Evolutionary conservation across 2,329 filamentous ascomycete species (phyloP), one percentile per base, ranked within the genome.

Genomic region (Blastomyces gilchristii): DNA sequence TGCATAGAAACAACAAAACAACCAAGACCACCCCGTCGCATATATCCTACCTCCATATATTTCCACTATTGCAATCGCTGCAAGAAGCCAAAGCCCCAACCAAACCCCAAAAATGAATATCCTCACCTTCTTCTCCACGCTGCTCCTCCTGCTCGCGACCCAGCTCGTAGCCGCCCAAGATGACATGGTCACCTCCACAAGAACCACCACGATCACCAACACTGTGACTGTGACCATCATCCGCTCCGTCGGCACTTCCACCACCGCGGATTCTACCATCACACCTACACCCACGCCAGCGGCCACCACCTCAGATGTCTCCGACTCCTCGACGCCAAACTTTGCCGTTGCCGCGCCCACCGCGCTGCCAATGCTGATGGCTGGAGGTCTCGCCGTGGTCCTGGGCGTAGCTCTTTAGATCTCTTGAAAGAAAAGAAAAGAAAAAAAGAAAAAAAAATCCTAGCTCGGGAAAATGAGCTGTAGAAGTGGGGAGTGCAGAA

Each of bases 141-240:
- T 77, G 67, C 71, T 73, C 68, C 66, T 77, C 53, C 58, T 66
- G 58, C 69, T 71, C 25, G 73, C 69, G 53, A 67, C 70, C 63
- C 72, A 72, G 63, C 63, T 73, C n/a, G 68, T 69, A 57, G 69
- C 69, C 60, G 72, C 69, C 22, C 70, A 72, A 49, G 69, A 69
- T 41, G 64, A 64, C 34, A 69, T 67, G 58, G 73, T 72, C 60
- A 71, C 71, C 50, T 69, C 74, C 31, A 76, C 74, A 25, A 72
- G 73, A 57, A 75, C 76, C 65, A 67, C 69, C 64, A 75, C 76
- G 31, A 80, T 79, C 66, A 79, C 79, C 31, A 76, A 78, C 53
- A 77, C 81, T 22, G 75, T 78, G 14, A 70, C 72, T 61, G 72
- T 72, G 45, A 67, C 73, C 1, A 67, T 72, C 58, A 64, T 68